Evolutionary conservation across 805 yeast species (phyloP), one percentile per base, ranked within the genome.

Genomic region (Saturnispora dispora): DNA sequence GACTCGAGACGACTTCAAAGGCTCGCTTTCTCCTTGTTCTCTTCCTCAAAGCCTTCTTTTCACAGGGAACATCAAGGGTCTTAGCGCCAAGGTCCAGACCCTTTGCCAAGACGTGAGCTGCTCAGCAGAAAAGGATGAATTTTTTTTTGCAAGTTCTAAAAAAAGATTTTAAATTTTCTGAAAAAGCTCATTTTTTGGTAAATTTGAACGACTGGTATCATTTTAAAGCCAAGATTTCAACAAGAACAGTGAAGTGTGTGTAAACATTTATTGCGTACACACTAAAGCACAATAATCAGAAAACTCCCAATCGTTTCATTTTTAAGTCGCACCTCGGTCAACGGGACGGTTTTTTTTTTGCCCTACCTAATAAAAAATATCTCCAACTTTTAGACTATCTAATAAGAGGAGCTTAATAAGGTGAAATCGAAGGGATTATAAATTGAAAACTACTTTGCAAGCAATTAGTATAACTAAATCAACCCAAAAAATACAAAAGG

Each of bases 71-170:
- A 18, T 37, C 41, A 40, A 43, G 51, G 51, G 46, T 43, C 47
- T 35, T n/a, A 30, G 17, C 11, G 36, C 25, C 51, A 37, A 48
- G 28, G 41, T 42, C 42, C 20, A 35, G 47, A 48, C 35, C 46
- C 51, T 45, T 48, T 48, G 47, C 47, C 47, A 43, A 43, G 47
- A 42, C 18, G 22, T 10, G 13, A 30, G 4, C 17, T 9, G 37
- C 47, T 45, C 47, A 45, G 37, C 30, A 25, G 10, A 11, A 15
- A n/a, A n/a, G n/a, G n/a, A n/a, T n/a, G n/a, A n/a, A n/a, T n/a
- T n/a, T n/a, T n/a, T n/a, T n/a, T n/a, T n/a, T n/a, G n/a, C n/a
- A n/a, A 25, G 20, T 18, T 4, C 36, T 36, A 28, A 18, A 39
- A 39, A 20, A 39, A 39, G n/a, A n/a, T n/a, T n/a, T n/a, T n/a